These are phyloP conservation scores for Penicillium canescens DNA, from an alignment of 495 filamentous ascomycete species.

Conservation along the genomic window DNA sequence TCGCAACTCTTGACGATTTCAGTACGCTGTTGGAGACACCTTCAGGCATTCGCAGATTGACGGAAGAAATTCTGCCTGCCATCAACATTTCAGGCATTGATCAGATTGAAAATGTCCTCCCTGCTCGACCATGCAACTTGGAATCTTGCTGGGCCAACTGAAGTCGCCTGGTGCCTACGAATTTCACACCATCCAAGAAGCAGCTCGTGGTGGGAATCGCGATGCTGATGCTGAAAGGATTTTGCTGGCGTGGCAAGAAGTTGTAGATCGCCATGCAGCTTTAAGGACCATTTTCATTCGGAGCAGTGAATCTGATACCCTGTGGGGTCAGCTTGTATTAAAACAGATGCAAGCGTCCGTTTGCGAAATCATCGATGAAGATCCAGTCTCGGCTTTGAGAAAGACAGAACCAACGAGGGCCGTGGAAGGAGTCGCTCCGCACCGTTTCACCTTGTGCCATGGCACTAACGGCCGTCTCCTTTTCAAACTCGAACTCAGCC, in stretches of 20 bases:
- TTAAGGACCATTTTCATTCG: neutral
- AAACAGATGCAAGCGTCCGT: constrained; percentile 24
- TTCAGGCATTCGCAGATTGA: neutral
- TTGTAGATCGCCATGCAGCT: neutral
- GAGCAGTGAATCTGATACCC: neutral
- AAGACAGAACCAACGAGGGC: neutral
- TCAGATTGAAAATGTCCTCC: constrained; percentile 49
- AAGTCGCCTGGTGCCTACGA: constrained; percentile 33
- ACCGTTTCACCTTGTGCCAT: constrained; percentile 9
- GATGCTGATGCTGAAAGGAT: neutral
- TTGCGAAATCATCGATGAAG: neutral
- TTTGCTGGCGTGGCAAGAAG: neutral
- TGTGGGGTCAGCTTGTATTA: neutral
- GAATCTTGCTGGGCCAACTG: constrained; percentile 51
- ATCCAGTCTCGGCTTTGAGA: neutral
- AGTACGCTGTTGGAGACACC: neutral
- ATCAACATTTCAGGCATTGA: neutral
- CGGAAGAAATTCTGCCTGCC: neutral
- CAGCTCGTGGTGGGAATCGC: neutral
- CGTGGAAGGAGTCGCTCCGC: neutral
- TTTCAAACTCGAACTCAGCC: constrained; percentile 45
- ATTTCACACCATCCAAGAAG: neutral
- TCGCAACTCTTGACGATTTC: neutral
- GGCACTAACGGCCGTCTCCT: constrained; percentile 22
- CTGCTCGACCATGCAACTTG: constrained; percentile 57